Evolutionary conservation across 192 early-diverging fungal genomes (phyloP), one percentile per base, ranked within the genome.

Genomic region (Podila clonocystis): DNA sequence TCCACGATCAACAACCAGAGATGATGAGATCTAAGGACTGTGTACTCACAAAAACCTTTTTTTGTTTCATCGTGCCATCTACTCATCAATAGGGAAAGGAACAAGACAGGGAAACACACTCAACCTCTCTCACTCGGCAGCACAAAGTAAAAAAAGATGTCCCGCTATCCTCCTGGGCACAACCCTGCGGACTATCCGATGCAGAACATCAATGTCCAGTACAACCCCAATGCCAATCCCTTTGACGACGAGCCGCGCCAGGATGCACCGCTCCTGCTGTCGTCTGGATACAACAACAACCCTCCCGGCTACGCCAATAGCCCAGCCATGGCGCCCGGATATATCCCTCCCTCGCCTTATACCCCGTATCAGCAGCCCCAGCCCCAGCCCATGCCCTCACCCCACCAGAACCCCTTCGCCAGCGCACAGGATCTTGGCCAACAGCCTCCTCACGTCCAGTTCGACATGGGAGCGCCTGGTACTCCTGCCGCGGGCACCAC

Each of bases 291-390:
- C 31, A 69, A 64, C 52, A 60, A 17, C 34, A 36, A 67, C 49
- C 30, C 61, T 20, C 24, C 24, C 11, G 67, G 60, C 58, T 79
- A 68, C 67, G 77, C 77, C n/a, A 66, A 70, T 9, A 73, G 70
- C 29, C 77, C 77, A 36, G 77, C 75, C 19, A 63, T 74, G 45
- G 65, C 67, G 60, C 70, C 70, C 28, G 76, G 76, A 63, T 79
- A 62, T 59, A 38, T 64, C 12, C 68, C 76, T 17, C 70, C 69
- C 36, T 72, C 77, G 62, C 77, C 77, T 30, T 80, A 80, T 80
- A 80, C 77, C 77, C 77, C 77, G 5, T 73, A 67, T 30, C 77
- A 80, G 58, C 77, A 80, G 67, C 76, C 76, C 9, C 77, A 80
- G 67, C 76, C 76, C 9, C 22, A 67, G 2, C 61, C 58, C 34